Percentiles rank a stretch among this genome's conserved stretches.
Conservation (phyloP, 1,284 basidiomycete species). For the Malassezia arunalokei region DNA sequence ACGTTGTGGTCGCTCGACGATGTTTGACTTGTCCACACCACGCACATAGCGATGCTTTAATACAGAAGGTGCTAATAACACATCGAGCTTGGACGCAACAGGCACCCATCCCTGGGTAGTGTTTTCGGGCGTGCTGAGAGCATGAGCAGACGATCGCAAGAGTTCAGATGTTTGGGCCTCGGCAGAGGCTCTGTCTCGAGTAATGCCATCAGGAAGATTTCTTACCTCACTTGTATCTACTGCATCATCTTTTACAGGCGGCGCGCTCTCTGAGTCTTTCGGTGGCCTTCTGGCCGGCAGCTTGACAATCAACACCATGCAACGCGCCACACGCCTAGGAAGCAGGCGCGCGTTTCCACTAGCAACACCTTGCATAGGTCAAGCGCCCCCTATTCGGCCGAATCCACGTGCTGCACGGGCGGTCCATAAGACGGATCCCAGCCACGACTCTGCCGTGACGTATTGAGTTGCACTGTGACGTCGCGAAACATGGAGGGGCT, state of each 20-base stretch:
- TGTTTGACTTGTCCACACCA: constrained; percentile 32
- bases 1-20: constrained; percentile 43
- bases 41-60: constrained; percentile 40
- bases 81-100: constrained; percentile 18
- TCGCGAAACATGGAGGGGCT: constrained; percentile 31
- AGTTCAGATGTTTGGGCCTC: too few species aligned
- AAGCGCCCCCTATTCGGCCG: constrained; percentile 9
- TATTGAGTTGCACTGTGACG: neutral
- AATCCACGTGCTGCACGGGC: constrained; percentile 11
- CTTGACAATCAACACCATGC: constrained; percentile 40
- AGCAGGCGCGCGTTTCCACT: neutral
- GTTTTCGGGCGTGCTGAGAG: too few species aligned
- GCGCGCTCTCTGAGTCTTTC: too few species aligned
- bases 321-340: neutral
- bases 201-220: too few species aligned
- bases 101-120: too few species aligned
- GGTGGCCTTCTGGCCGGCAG: constrained; percentile 20
- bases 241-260: too few species aligned
- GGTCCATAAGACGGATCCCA: neutral
- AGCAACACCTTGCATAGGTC: neutral
- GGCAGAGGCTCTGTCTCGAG: too few species aligned
- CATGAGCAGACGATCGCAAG: too few species aligned
- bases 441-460: neutral
- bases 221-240: too few species aligned
- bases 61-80: constrained; percentile 35